Conservation (phyloP, 139 green algal species). For the Chlorella sp. region DNA sequence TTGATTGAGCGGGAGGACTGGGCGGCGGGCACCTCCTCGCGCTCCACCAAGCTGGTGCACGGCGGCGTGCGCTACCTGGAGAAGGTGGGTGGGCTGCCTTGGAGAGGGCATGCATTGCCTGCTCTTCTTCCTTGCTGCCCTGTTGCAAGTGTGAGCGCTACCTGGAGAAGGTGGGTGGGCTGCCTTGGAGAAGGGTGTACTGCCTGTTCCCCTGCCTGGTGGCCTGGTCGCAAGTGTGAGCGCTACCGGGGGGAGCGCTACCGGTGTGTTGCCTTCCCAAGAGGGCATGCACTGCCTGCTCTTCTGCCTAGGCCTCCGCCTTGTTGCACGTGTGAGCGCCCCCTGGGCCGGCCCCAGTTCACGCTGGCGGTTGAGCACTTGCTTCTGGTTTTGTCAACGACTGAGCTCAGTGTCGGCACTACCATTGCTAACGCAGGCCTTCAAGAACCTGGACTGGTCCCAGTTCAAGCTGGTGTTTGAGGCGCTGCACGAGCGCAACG, state of each 20-base stretch:
- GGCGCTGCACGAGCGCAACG: slow-evolving; percentile 86
- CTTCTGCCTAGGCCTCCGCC: neutral
- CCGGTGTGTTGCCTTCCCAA: too few species aligned
- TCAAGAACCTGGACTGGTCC: slow-evolving; percentile 85
- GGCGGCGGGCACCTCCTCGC: slow-evolving; percentile 88
- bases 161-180: slow-evolving; percentile 84
- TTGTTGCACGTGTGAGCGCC: neutral
- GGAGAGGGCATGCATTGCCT: too few species aligned
- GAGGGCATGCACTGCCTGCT: too few species aligned
- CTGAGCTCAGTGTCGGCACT: too few species aligned
- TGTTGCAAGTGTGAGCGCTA: slow-evolving; percentile 76
- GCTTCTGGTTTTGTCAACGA: too few species aligned
- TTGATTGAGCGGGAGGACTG: slow-evolving; percentile 98
- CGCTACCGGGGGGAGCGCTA: slow-evolving; percentile 95
- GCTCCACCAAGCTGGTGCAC: slow-evolving; percentile 97
- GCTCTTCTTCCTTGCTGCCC: neutral
- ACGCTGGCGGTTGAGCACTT: too few species aligned
- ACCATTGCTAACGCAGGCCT: slow-evolving; percentile 76
- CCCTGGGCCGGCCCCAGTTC: too few species aligned
- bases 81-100: slow-evolving; percentile 65
- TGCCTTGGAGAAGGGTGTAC: too few species aligned
- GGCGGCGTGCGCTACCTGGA: slow-evolving; percentile 97
- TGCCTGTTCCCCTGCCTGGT: neutral
- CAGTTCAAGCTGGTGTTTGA: slow-evolving; percentile 97
- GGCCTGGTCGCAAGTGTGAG: neutral